Evolutionary conservation across 352 stramenopile species (phyloP).

Genomic region (Globisporangium abappressorium): DNA sequence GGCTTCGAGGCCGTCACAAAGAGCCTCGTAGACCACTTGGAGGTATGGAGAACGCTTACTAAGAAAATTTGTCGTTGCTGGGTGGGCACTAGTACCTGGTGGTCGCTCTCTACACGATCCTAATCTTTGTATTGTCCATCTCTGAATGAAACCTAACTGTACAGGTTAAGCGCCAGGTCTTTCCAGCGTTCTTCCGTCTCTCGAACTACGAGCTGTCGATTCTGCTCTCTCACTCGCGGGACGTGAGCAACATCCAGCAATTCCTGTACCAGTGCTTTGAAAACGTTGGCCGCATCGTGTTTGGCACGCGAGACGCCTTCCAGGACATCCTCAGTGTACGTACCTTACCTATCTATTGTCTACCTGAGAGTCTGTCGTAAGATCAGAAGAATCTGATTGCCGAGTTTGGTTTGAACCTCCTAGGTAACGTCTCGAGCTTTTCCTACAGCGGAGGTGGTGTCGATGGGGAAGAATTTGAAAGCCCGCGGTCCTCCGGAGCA

Average conservation of each 20-base stretch:
- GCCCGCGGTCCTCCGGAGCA: constrained; percentile 62
- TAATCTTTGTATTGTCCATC: background rate
- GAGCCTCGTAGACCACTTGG: constrained; percentile 51
- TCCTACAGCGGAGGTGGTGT: constrained; percentile 40
- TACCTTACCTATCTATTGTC: background rate
- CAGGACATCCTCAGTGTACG: constrained; percentile 56
- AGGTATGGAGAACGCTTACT: constrained; percentile 21
- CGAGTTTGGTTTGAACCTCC: background rate
- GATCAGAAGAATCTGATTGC: too few relatives aligned
- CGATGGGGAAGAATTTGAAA: constrained; percentile 75
- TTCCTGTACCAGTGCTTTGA: constrained; percentile 71
- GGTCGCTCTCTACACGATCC: too few relatives aligned
- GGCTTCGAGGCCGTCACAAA: constrained; percentile 54
- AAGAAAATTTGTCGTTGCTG: too few relatives aligned
- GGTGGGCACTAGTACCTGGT: too few relatives aligned
- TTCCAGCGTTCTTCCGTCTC: constrained; percentile 61
- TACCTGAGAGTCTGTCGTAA: too few relatives aligned
- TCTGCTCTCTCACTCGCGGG: constrained; percentile 42
- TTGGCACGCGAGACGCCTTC: constrained; percentile 51
- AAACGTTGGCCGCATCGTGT: constrained; percentile 58
- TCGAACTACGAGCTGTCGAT: constrained; percentile 59
- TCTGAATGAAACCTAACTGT: background rate
- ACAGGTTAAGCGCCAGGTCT: constrained; percentile 54
- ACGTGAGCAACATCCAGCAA: constrained; percentile 46
- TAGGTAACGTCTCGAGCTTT: constrained; percentile 35